Evolutionary conservation across 768 basidiomycete genomes (phyloP), one percentile per base, ranked within the genome.

Genomic region (Guyanaporus albipodus): DNA sequence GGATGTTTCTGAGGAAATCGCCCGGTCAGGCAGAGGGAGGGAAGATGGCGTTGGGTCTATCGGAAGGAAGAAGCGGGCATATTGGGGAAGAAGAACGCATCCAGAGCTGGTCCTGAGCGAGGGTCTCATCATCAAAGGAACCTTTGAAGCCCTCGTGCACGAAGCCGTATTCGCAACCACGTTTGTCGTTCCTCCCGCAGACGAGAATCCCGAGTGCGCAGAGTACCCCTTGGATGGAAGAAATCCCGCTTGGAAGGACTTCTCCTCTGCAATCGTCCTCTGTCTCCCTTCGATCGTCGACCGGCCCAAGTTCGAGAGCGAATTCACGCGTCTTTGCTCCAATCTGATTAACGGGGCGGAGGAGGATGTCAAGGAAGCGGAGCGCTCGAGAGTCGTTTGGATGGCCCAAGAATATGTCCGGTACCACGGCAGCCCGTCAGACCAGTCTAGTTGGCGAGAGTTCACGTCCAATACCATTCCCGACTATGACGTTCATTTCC

Each of bases 121-220:
- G 46, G 64, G 52, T 2, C 61, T 54, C 9, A 72, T 91, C 27
- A 72, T 77, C 55, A 82, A 78, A 39, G 90, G 89, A 11, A 82
- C 80, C 0, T 76, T 81, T 32, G 90, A 91, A 61, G 88, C 91
- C 1, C 73, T 93, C 6, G 68, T 85, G 0, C 91, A 94, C 57
- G 91, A 92, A 65, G 69, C 79, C 10, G 82, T 89, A 11, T 92
- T 92, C 60, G 83, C 77, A 11, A 90, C 88, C 1, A 81, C 79
- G 12, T 88, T 85, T 59, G 44, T 68, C 35, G 39, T 62, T 40
- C 19, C 50, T 27, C 29, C 46, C 32, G 27, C 40, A 24, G 58
- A 61, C n/a, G 50, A 46, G 9, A 46, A 55, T 18, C 27, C 37
- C 17, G 56, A 59, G 21, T 50, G 46, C 24, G 47, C 34, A 43